Base-by-base conservation (phyloP, 2,329 filamentous ascomycete species). In the Alternaria incomplexa region DNA sequence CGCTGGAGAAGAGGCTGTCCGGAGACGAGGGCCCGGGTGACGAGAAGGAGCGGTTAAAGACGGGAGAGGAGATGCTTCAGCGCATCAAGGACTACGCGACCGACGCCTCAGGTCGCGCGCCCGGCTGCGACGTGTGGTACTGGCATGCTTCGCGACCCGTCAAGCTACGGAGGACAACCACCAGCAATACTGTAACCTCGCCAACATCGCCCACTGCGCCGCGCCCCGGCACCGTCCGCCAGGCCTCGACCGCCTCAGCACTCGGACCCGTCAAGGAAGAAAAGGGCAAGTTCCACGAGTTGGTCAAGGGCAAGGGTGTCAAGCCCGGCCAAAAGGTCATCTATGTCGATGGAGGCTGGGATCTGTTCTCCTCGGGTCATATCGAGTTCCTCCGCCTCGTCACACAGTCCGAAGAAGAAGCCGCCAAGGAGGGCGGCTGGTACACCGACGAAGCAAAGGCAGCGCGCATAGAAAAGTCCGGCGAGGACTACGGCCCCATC, bases 261-360 rank as follows among this genome's bases (percentile, higher is more conserved):
- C 56, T 71, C 26, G 67, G 69, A 0, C 71, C 80, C 71, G 74
- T 76, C 15, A 76, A 76, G 43, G 86, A 90, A 64, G 90, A 91
- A 69, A 84, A 85, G 63, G 91, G 91, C 4, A 81, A 83, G 1
- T 96, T 93, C 76, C 83, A 84, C 47, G 85, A 86, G 57, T 81
- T 97, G 15, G 89, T 97, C 1, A 81, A 86, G 26, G 96, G 93
- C 4, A 86, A 86, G n/a, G 86, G 86, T 0, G 91, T 92, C 0
- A 87, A 86, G 73, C 89, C 89, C 0, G 95, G 92, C 1, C 96
- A 98, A 81, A 86, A 91, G 10, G 86, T 99, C 30, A 89, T 97
- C 47, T 99, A 99, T 77, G 95, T 98, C 8, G 96, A 99, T 71
- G 96, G 96, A 51, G 96, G 95, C 1, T 99, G 96, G 79, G 96